Conservation (phyloP, 2,329 filamentous ascomycete species). For the Aspergillus pseudoviridinutans region DNA sequence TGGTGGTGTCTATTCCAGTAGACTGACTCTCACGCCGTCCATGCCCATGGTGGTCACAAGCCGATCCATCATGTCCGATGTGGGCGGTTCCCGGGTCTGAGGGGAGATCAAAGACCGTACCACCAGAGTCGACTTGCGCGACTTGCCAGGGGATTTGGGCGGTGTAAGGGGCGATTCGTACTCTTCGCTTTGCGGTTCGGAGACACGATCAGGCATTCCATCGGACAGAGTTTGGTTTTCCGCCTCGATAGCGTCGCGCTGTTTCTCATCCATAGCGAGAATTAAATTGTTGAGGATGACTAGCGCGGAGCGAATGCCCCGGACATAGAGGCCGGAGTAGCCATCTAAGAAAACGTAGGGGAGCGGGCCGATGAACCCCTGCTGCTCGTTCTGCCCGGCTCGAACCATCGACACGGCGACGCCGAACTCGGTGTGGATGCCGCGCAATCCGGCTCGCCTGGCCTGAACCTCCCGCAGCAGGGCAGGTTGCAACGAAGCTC, state of each 20-base stretch:
- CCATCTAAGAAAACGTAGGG: conserved; percentile 20
- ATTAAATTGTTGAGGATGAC: conserved; percentile 20
- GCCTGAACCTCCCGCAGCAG: conserved; percentile 17
- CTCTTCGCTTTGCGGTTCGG: background rate
- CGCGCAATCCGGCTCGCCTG: conserved; percentile 19
- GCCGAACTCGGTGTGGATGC: conserved; percentile 23
- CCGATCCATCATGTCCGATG: conserved; percentile 24
- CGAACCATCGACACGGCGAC: conserved; percentile 20
- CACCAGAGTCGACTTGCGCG: conserved; percentile 7
- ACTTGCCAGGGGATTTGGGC: conserved; percentile 7
- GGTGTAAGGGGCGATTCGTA: conserved; percentile 7
- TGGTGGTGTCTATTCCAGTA: conserved; percentile 6
- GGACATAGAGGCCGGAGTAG: conserved; percentile 15
- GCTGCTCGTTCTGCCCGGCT: conserved; percentile 10
- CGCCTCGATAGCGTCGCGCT: conserved; percentile 12
- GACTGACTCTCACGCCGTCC: conserved; percentile 18
- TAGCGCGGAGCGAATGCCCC: conserved; percentile 16
- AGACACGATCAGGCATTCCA: background rate
- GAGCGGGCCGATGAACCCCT: conserved; percentile 20
- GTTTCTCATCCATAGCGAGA: conserved; percentile 15
- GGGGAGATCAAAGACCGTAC: conserved; percentile 17
- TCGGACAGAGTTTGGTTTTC: conserved; percentile 10
- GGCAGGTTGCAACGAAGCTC: conserved; percentile 6
- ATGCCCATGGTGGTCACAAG: conserved; percentile 22
- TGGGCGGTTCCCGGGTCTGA: conserved; percentile 12